Evolutionary conservation across 2,329 filamentous ascomycete species (phyloP).

Genomic region (Trichoderma arundinaceum): DNA sequence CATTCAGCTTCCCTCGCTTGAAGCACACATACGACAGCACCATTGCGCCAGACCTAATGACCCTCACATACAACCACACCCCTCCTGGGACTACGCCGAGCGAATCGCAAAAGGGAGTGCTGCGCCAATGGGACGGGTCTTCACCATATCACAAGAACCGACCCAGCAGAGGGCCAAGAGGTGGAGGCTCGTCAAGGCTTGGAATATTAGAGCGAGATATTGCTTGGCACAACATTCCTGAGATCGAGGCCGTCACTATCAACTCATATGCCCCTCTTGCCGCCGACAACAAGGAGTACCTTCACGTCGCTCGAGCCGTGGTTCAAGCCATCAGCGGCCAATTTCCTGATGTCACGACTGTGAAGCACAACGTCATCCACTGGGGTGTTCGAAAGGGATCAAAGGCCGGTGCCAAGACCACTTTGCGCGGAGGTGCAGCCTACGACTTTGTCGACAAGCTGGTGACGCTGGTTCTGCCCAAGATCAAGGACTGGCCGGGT

Average conservation of each 20-base stretch:
- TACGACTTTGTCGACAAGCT: conserved; percentile 91
- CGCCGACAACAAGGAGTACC: conserved; percentile 70
- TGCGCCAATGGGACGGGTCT: conserved; percentile 85
- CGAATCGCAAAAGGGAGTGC: conserved; percentile 62
- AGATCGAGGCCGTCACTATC: conserved; percentile 79
- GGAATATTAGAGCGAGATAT: conserved; percentile 74
- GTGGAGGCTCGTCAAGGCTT: conserved; percentile 67
- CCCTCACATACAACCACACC: conserved; percentile 83
- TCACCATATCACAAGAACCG: conserved; percentile 96
- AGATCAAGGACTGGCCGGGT: conserved; percentile 95
- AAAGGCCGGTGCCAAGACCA: conserved; percentile 76
- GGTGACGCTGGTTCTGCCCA: conserved; percentile 87
- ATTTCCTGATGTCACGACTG: conserved; percentile 71
- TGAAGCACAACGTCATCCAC: conserved; percentile 71
- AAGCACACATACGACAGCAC: conserved; percentile 90
- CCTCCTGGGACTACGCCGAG: conserved; percentile 72
- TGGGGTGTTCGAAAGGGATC: conserved; percentile 77
- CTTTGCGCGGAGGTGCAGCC: conserved; percentile 78
- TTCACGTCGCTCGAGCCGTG: conserved; percentile 84
- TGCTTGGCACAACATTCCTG: conserved; percentile 83
- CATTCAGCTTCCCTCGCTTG: conserved; percentile 85
- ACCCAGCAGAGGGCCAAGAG: conserved; percentile 81
- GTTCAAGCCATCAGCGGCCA: conserved; percentile 85
- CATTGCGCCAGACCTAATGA: conserved; percentile 84
- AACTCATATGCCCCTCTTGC: conserved; percentile 76